Percentiles rank a stretch among this genome's conserved stretches.
These are phyloP conservation scores for Acacia melanoxylon DNA, from an alignment of 306 rosid species.

Conservation along the genomic window DNA sequence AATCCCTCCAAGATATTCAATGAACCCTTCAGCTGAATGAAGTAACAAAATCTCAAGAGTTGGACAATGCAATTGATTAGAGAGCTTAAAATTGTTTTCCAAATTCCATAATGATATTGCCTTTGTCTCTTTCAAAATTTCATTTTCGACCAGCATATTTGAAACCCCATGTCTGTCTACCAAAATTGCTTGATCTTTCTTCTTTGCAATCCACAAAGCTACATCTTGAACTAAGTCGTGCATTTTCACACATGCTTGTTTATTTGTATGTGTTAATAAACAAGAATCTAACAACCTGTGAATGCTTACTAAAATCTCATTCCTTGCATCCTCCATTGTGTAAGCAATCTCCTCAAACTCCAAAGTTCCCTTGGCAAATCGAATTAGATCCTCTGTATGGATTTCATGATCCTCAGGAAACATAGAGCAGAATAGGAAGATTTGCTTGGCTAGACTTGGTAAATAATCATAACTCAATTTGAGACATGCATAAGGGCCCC, in stretches of 20 bases:
- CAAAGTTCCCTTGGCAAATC: not conserved
- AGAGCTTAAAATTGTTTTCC: not conserved
- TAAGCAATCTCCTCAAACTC: not conserved
- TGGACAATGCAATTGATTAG: not conserved
- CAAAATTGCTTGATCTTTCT: not conserved
- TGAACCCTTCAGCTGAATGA: not conserved
- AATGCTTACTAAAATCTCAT: not conserved
- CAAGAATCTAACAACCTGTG: not conserved
- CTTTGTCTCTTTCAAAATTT: not conserved
- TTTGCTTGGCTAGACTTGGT: not conserved
- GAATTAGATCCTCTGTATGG: not conserved
- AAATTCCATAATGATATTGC: not conserved
- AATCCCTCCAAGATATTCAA: not conserved
- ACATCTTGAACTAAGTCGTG: constrained; percentile 6
- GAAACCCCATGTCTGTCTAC: not conserved
- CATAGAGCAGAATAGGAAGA: not conserved
- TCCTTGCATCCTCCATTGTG: not conserved
- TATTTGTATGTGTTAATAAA: not conserved
- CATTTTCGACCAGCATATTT: not conserved
- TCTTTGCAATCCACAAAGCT: not conserved
- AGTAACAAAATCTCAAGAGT: not conserved
- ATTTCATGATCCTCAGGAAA: no score
- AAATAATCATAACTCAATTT: not conserved
- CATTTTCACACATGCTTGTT: not conserved
- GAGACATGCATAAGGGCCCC: not conserved